Conservation (phyloP, 345 rosid species). For the Iberis pinnata region DNA sequence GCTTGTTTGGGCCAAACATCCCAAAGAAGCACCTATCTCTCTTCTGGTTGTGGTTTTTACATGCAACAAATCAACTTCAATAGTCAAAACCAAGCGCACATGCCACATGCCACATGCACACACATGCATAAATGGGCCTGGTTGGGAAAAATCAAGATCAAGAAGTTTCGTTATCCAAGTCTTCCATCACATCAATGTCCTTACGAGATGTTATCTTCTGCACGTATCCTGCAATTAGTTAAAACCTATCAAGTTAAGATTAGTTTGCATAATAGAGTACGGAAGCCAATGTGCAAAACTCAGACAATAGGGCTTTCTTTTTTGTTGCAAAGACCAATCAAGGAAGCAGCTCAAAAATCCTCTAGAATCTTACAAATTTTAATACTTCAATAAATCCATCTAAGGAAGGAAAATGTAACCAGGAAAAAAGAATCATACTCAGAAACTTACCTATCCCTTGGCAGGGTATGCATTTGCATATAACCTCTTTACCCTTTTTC, state of each 20-base stretch:
- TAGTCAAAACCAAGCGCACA: slow-evolving; percentile 1
- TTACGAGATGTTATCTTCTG: slow-evolving; percentile 85
- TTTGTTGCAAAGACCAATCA: too few relatives aligned
- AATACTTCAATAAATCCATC: background rate
- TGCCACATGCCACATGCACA: too few relatives aligned
- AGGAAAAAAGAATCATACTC: background rate
- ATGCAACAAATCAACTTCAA: slow-evolving; percentile 13
- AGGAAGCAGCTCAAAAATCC: slow-evolving; percentile 7
- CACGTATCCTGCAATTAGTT: slow-evolving; percentile 64
- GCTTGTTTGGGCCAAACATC: slow-evolving; percentile 25
- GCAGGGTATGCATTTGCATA: slow-evolving; percentile 88
- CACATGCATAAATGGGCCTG: slow-evolving; percentile 6
- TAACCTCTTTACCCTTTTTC: slow-evolving; percentile 74
- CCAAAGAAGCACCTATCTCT: slow-evolving; percentile 20
- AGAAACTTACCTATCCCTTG: slow-evolving; percentile 65
- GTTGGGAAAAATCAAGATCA: slow-evolving; percentile 29
- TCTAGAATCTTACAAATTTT: background rate
- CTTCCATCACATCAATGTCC: slow-evolving; percentile 79
- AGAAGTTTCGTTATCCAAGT: slow-evolving; percentile 65
- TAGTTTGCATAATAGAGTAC: background rate
- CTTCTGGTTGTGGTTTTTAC: slow-evolving; percentile 8
- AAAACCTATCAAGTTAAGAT: background rate
- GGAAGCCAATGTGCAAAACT: background rate
- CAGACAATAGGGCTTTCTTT: too few relatives aligned
- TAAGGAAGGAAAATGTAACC: too few relatives aligned